These are phyloP conservation scores for Mucor ambiguus DNA, from an alignment of 371 early-diverging fungal genomes.

Conservation along the genomic window DNA sequence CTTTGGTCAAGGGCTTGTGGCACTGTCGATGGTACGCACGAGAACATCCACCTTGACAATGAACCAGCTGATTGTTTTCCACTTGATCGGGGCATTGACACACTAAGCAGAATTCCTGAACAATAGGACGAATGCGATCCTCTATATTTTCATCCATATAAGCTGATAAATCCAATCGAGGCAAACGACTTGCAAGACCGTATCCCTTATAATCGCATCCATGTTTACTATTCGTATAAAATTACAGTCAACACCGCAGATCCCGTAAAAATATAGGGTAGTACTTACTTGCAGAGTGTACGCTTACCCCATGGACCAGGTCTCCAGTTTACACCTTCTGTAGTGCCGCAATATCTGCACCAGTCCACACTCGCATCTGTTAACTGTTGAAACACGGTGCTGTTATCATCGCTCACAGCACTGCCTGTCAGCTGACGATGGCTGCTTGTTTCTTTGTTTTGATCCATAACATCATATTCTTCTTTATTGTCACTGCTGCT, in stretches of 20 bases:
- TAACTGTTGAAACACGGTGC: constrained; percentile 51
- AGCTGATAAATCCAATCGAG: constrained; percentile 73
- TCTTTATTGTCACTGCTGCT: not conserved
- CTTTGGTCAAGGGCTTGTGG: constrained; percentile 50
- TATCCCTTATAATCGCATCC: constrained; percentile 91
- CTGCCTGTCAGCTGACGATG: constrained; percentile 21
- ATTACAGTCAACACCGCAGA: no score
- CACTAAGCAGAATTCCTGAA: constrained; percentile 62
- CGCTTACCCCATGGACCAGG: constrained; percentile 81
- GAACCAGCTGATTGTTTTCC: constrained; percentile 15
- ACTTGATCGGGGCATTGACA: constrained; percentile 39
- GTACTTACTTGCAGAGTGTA: constrained; percentile 69
- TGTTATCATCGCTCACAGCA: not conserved
- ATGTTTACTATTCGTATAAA: constrained; percentile 60
- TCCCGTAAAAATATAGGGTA: not conserved
- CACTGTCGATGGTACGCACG: constrained; percentile 70
- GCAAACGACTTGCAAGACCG: constrained; percentile 81
- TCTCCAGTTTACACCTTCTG: constrained; percentile 73
- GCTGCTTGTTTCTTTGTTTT: constrained; percentile 4
- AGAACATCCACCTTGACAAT: constrained; percentile 51
- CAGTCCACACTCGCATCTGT: constrained; percentile 54
- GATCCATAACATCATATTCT: not conserved
- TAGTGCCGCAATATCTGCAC: constrained; percentile 80
- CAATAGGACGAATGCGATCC: constrained; percentile 73
- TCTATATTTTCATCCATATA: constrained; percentile 69